Percentiles rank a stretch among this genome's conserved stretches.
Evolutionary conservation across 495 filamentous ascomycete species (phyloP).

Genomic region (Penicillium angulare): DNA sequence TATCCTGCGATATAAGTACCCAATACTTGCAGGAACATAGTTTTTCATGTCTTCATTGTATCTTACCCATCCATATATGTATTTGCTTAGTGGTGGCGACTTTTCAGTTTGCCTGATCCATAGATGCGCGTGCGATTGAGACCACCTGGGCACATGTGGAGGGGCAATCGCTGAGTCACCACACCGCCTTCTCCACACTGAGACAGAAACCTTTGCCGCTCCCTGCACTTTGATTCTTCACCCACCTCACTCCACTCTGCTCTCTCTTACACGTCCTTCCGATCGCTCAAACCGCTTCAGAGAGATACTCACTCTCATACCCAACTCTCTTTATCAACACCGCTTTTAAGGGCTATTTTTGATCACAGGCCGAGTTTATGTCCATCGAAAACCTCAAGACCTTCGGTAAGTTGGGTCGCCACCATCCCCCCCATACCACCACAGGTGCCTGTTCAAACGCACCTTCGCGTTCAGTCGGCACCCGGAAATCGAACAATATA

Average conservation of each 20-base stretch:
- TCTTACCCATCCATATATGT: too few relatives aligned
- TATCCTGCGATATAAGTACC: too few relatives aligned
- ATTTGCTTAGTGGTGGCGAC: too few relatives aligned
- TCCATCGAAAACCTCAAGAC: slow-evolving; percentile 99
- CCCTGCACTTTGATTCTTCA: slow-evolving; percentile 27
- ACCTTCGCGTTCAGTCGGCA: too few relatives aligned
- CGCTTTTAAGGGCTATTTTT: slow-evolving; percentile 45
- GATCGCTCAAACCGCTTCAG: slow-evolving; percentile 18
- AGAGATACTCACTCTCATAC: slow-evolving; percentile 42
- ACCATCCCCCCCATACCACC: slow-evolving; percentile 23
- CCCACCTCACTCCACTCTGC: slow-evolving; percentile 20
- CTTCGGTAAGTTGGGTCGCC: slow-evolving; percentile 73
- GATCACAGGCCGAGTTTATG: slow-evolving; percentile 79
- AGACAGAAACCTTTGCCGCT: slow-evolving; percentile 42
- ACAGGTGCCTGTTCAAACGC: slow-evolving; percentile 11
- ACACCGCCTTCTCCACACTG: slow-evolving; percentile 42
- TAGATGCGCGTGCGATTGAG: too few relatives aligned
- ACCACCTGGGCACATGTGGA: background rate
- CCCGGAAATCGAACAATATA: too few relatives aligned
- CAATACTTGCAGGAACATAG: too few relatives aligned
- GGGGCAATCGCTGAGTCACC: slow-evolving; percentile 22
- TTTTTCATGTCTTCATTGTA: too few relatives aligned
- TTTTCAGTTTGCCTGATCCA: too few relatives aligned
- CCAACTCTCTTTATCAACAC: slow-evolving; percentile 32
- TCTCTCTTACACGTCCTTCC: slow-evolving; percentile 17